Evolutionary conservation across 495 filamentous ascomycete species (phyloP), one percentile per base, ranked within the genome.

Genomic region (Tuber indicum): DNA sequence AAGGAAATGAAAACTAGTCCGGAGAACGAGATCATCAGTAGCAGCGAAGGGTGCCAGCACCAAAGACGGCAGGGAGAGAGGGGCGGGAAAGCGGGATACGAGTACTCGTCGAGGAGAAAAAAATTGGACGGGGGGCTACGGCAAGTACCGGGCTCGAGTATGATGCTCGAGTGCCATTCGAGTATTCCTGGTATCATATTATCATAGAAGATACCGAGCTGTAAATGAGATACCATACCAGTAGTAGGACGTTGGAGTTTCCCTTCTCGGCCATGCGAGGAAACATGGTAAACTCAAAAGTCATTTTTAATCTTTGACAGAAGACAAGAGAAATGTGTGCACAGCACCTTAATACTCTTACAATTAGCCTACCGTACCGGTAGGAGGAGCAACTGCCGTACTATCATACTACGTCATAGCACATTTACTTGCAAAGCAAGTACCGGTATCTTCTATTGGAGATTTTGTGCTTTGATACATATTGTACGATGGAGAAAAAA

Each of bases 301-400:
- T n/a, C 49, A n/a, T n/a, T 32, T 0, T 32, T 32, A 32, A 32
- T 32, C 1, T 32, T 58, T 58, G 23, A 3, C 9, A 14, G n/a
- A 62, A 26, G 10, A 26, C 58, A 52, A 49, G 45, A 19, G 17
- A 66, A 79, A 44, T 46, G 66, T 77, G 72, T 77, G 72, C 62
- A 69, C 3, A 62, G 19, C 47, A 49, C 19, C 17, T 58, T 58
- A 9, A 21, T 46, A 0, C 32, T 32, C 32, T 32, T 32, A 0
- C 32, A 32, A 32, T 32, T 32, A 32, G 32, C 32, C 32, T 32
- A 32, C 32, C 32, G 32, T 32, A 14, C 49, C 39, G 39, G 39
- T 41, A 58, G 49, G 49, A 58, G 21, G n/a, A 23, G 8, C 49
- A 58, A 58, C 49, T 8, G 12, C 72, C 72, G 44, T 44, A 23